A percentile compares a stretch with the other conserved stretches of the same genome.
Evolutionary conservation across 306 rosid species (phyloP).

Genomic region (Dalbergia oliveri): DNA sequence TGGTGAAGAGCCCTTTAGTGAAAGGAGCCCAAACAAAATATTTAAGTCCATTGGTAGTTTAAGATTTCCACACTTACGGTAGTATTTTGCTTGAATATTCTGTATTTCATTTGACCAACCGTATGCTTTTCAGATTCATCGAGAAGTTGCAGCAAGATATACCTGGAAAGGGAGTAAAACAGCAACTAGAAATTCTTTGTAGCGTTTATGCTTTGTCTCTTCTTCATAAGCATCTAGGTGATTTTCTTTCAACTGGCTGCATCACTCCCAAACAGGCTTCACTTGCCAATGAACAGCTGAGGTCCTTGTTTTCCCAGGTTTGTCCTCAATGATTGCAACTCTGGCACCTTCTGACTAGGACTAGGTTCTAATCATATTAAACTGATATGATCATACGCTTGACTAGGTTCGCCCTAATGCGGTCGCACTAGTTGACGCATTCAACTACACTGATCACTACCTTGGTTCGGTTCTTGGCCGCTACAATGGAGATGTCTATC

Average conservation of each 20-base stretch:
- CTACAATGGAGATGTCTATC: slow-evolving; percentile 90
- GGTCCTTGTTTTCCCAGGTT: slow-evolving; percentile 91
- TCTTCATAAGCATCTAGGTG: slow-evolving; percentile 88
- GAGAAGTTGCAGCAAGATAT: slow-evolving; percentile 87
- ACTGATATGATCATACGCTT: slow-evolving; percentile 41
- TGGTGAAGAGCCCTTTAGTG: slow-evolving; percentile 4
- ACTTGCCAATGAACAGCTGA: slow-evolving; percentile 83
- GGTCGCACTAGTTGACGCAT: slow-evolving; percentile 83
- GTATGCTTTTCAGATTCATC: slow-evolving; percentile 69
- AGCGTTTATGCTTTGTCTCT: slow-evolving; percentile 76
- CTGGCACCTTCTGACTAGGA: slow-evolving; percentile 26
- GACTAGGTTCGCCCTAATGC: slow-evolving; percentile 90
- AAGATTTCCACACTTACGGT: slow-evolving; percentile 16
- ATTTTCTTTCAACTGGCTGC: slow-evolving; percentile 83
- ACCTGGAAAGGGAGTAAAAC: slow-evolving; percentile 93
- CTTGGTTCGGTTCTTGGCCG: slow-evolving; percentile 93
- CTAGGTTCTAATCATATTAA: slow-evolving; percentile 12
- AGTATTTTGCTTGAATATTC: slow-evolving; percentile 30
- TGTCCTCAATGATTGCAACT: slow-evolving; percentile 37
- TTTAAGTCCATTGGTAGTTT: background rate
- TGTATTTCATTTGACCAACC: slow-evolving; percentile 32
- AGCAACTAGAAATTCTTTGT: slow-evolving; percentile 76
- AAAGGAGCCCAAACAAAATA: slow-evolving; percentile 18
- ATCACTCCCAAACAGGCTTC: slow-evolving; percentile 83
- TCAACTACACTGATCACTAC: slow-evolving; percentile 89